Evolutionary conservation across 139 green algal species (phyloP), one percentile per base, ranked within the genome.

Genomic region (Chlamydomonas schloesseri): DNA sequence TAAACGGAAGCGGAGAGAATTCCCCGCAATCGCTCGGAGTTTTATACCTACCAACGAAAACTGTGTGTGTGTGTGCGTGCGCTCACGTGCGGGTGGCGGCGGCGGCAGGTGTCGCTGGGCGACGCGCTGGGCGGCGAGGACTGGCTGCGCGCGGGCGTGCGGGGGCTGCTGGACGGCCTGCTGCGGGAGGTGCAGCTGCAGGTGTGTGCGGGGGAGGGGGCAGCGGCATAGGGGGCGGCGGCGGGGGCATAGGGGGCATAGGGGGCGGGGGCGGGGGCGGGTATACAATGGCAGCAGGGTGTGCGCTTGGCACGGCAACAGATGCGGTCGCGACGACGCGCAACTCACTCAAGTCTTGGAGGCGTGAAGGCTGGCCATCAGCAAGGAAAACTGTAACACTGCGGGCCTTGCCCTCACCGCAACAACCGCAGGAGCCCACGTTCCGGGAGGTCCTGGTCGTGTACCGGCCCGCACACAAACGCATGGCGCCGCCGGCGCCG

Each of bases 181-280:
- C 69, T 87, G 81, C 81, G 69, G 34, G 81, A 87, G 69, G 81
- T 87, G 69, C 81, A 87, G 70, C 81, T 87, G 81, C 81, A 87
- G 81, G 81, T 87, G 37, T 3, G 57, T 34, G 50, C 2, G 26
- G 6, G 65, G 13, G n/a, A 4, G 65, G n/a, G 20, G 5, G 57
- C 3, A n/a, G n/a, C n/a, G n/a, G n/a, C n/a, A n/a, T 8, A 24
- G 57, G 57, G 23, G 11, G 57, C 6, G 42, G 5, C 6, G 42
- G 42, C 8, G 42, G 42, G 42, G 42, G 18, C 62, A n/a, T n/a
- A n/a, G n/a, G n/a, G n/a, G n/a, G n/a, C n/a, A n/a, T 8, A 24
- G 57, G 57, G 23, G 11, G 57, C 6, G 42, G 5, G 42, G 42
- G 42, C 8, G 42, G 42, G 42, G 42, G 18, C 62, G 24, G 15